These are phyloP conservation scores for Capsicum baccatum DNA, from an alignment of 257 asterid genomes.

Conservation along the genomic window DNA sequence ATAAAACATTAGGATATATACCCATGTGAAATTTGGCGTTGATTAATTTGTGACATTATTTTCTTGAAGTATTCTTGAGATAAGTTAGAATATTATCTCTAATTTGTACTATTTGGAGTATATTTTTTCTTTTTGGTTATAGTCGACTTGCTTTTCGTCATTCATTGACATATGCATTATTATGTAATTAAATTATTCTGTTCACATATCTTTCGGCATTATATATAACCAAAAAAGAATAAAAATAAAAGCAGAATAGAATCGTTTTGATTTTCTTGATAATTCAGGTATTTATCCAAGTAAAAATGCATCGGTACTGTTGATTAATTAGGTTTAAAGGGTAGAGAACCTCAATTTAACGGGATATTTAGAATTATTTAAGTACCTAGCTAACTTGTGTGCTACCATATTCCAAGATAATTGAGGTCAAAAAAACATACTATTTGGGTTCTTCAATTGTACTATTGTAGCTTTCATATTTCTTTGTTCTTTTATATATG, in stretches of 20 bases:
- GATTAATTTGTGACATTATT: neutral
- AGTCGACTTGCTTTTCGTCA: neutral
- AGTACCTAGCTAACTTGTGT: neutral
- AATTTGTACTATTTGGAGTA: neutral
- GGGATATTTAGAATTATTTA: neutral
- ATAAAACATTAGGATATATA: neutral
- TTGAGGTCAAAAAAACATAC: too few relatives aligned
- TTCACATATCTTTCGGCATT: neutral
- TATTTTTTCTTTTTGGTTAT: neutral
- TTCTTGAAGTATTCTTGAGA: neutral
- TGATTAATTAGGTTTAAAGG: neutral
- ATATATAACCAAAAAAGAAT: neutral
- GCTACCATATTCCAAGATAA: too few relatives aligned
- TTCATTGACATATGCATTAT: neutral
- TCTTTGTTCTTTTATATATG: neutral
- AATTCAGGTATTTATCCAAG: neutral
- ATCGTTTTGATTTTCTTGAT: neutral
- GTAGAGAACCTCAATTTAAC: neutral
- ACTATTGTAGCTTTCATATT: neutral
- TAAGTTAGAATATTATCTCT: slow-evolving; percentile 22
- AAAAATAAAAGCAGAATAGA: neutral
- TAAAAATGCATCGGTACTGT: neutral
- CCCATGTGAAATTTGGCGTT: neutral
- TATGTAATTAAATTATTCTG: neutral
- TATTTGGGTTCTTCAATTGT: too few relatives aligned